Percentiles rank a stretch among this genome's conserved stretches.
Evolutionary conservation across 768 basidiomycete species (phyloP).

Genomic region (Macrocybe gigantea): DNA sequence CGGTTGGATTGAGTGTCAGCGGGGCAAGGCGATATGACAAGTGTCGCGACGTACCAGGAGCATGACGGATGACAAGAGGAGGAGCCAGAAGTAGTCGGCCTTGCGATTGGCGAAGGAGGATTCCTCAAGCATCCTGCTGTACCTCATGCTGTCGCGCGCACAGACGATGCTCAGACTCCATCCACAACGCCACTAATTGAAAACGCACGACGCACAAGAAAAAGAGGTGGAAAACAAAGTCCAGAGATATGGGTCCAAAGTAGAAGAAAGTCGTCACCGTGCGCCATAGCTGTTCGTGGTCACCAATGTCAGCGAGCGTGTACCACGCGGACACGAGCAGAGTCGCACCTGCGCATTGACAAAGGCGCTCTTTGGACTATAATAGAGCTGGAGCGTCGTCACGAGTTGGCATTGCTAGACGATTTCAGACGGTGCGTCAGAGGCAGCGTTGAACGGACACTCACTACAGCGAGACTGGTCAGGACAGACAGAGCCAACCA

Average conservation of each 20-base stretch:
- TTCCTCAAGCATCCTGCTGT: conserved; percentile 95
- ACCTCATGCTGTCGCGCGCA: conserved; percentile 69
- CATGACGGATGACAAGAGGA: conserved; percentile 78
- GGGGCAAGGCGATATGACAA: not conserved
- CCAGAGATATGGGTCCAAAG: conserved; percentile 89
- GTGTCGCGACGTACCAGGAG: conserved; percentile 59
- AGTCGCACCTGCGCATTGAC: conserved; percentile 67
- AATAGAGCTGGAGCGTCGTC: conserved; percentile 88
- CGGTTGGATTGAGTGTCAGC: not conserved
- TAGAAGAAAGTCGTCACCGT: conserved; percentile 90
- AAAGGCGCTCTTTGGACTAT: conserved; percentile 83
- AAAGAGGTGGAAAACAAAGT: conserved; percentile 96
- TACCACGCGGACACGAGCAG: not conserved
- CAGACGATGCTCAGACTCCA: not conserved
- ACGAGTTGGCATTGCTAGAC: conserved; percentile 87
- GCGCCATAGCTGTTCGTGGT: conserved; percentile 69
- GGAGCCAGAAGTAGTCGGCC: conserved; percentile 95
- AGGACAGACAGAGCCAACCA: conserved; percentile 81
- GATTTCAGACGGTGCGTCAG: not conserved
- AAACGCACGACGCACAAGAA: conserved; percentile 78
- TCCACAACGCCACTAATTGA: not conserved
- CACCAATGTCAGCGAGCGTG: conserved; percentile 7
- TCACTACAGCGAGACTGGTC: conserved; percentile 81
- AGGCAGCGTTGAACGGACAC: conserved; percentile 23
- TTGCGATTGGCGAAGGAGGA: conserved; percentile 87